Evolutionary conservation across 164 flowering plant species (phyloP).

Genomic region (Cinnamomum chago): DNA sequence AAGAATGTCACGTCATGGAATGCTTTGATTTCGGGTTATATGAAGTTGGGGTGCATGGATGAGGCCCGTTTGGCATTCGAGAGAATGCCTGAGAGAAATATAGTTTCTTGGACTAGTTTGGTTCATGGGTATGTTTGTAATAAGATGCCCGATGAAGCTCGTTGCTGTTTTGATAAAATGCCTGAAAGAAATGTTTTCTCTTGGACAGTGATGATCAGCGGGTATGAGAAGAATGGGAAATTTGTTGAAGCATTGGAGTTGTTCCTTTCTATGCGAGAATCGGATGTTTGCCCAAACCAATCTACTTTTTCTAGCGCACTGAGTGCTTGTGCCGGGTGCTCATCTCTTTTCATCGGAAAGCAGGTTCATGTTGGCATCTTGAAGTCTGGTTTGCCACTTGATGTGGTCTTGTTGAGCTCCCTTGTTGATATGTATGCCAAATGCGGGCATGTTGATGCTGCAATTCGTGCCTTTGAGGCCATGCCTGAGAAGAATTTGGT

Average conservation of each 20-base stretch:
- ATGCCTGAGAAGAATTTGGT: constrained; percentile 35
- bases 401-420: constrained; percentile 38
- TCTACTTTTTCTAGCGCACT: constrained; percentile 40
- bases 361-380: constrained; percentile 39
- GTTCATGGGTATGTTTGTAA: constrained; percentile 36
- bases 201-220: constrained; percentile 65
- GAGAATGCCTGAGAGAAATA: constrained; percentile 38
- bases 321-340: constrained; percentile 47
- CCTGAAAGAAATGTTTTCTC: constrained; percentile 40
- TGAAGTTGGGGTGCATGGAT: constrained; percentile 8
- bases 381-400: constrained; percentile 33
- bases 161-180: constrained; percentile 15
- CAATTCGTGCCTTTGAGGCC: constrained; percentile 32
- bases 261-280: constrained; percentile 34
- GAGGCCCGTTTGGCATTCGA: constrained; percentile 26
- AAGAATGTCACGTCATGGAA: constrained; percentile 24
- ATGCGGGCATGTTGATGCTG: constrained; percentile 47
- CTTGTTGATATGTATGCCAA: constrained; percentile 54
- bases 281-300: constrained; percentile 31
- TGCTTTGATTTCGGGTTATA: constrained; percentile 20
- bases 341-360: constrained; percentile 41
- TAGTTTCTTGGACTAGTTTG: constrained; percentile 55
- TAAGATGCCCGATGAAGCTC: constrained; percentile 13
- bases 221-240: constrained; percentile 35
- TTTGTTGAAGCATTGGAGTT: constrained; percentile 38